A percentile compares a stretch with the other conserved stretches of the same genome.
Conservation (phyloP, 2,329 filamentous ascomycete genomes). For the Parasarocladium wereldwijsianum region DNA sequence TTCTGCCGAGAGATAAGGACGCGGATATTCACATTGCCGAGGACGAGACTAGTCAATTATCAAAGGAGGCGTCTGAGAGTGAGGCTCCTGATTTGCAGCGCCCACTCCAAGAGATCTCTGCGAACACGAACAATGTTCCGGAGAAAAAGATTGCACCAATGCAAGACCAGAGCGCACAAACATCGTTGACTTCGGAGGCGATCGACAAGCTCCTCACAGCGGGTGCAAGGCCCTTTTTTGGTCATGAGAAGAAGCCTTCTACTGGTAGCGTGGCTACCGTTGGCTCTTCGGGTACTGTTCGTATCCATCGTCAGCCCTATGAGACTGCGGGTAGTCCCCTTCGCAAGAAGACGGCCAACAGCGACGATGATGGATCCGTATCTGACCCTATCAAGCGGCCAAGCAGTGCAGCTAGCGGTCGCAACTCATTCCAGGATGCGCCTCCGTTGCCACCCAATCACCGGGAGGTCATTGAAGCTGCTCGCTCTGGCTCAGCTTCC, state of each 20-base stretch:
- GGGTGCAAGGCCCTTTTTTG: conserved; percentile 9
- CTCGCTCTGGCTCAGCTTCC: conserved; percentile 42
- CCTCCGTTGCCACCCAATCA: conserved; percentile 76
- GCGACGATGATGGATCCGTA: conserved; percentile 24
- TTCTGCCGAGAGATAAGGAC: conserved; percentile 33
- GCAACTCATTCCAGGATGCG: conserved; percentile 23
- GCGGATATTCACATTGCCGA: conserved; percentile 38
- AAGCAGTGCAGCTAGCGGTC: conserved; percentile 57
- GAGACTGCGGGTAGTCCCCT: conserved; percentile 33
- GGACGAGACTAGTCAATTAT: conserved; percentile 46
- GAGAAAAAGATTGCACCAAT: conserved; percentile 29
- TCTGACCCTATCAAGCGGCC: conserved; percentile 36
- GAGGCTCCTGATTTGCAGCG: conserved; percentile 40
- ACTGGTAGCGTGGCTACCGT: conserved; percentile 18
- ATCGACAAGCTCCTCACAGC: conserved; percentile 62
- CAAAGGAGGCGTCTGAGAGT: conserved; percentile 21
- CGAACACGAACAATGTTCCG: conserved; percentile 32
- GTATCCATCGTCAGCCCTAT: conserved; percentile 29
- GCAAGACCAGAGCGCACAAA: conserved; percentile 66
- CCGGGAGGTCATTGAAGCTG: conserved; percentile 70
- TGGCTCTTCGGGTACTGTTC: conserved; percentile 25
- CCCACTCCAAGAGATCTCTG: conserved; percentile 48
- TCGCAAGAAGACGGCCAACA: conserved; percentile 21
- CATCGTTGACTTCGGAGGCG: conserved; percentile 63
- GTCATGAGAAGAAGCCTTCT: conserved; percentile 22